Conservation (phyloP, 1,284 basidiomycete genomes). For the Microbotryum scabiosae region DNA sequence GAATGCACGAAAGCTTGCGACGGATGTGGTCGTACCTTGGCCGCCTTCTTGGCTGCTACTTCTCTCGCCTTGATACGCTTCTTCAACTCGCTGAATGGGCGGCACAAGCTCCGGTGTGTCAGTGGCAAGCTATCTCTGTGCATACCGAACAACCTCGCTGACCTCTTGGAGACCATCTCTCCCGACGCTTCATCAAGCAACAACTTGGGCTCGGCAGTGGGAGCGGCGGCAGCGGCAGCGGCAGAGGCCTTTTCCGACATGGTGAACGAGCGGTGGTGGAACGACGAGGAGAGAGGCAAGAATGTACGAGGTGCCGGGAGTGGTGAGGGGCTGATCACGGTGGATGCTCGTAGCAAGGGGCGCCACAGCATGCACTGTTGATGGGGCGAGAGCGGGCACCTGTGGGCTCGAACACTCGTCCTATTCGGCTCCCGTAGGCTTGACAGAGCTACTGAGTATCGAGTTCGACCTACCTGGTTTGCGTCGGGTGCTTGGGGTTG, state of each 20-base stretch:
- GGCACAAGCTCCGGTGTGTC: no score
- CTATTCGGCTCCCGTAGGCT: no score
- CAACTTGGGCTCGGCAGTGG: constrained; percentile 21
- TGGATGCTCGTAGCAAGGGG: constrained; percentile 4
- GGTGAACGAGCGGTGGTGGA: neutral
- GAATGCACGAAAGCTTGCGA: no score
- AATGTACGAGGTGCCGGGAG: neutral
- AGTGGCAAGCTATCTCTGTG: no score
- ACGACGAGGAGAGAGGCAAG: neutral
- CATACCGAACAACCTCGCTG: no score
- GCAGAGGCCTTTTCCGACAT: constrained; percentile 11
- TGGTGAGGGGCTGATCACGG: no score
- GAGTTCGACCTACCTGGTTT: no score
- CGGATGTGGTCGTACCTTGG: constrained; percentile 44
- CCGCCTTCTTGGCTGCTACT: constrained; percentile 75
- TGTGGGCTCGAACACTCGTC: no score
- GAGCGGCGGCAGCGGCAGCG: constrained; percentile 7
- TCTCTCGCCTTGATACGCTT: constrained; percentile 75
- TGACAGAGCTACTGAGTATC: no score
- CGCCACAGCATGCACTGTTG: constrained; percentile 28
- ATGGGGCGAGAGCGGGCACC: no score
- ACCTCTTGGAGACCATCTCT: constrained; percentile 92
- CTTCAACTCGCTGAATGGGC: constrained; percentile 70
- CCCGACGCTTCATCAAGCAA: constrained; percentile 70
- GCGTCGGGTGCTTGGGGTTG: no score